A percentile compares a stretch with the other conserved stretches of the same genome.
Evolutionary conservation across 2,329 filamentous ascomycete species (phyloP).

Genomic region (Cordyceps sp.): DNA sequence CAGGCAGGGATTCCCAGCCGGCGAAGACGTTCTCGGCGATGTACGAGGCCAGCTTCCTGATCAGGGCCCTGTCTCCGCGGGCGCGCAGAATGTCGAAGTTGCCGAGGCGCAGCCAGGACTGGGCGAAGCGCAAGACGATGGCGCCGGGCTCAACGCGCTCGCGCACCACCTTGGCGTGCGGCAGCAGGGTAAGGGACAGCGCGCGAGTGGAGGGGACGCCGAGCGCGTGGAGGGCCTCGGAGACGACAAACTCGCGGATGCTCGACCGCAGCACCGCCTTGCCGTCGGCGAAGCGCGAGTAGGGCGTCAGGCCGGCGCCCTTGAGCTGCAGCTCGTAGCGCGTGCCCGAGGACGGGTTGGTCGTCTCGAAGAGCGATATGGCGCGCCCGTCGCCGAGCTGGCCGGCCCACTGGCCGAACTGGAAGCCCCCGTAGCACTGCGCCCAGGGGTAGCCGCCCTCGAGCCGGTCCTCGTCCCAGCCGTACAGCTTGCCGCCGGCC

Average conservation of each 20-base stretch:
- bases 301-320: constrained; percentile 82
- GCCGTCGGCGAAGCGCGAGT: constrained; percentile 90
- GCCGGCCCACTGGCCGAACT: constrained; percentile 80
- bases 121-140: constrained; percentile 80
- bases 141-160: constrained; percentile 80
- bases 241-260: constrained; percentile 87
- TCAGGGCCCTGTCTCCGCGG: constrained; percentile 59
- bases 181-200: constrained; percentile 62
- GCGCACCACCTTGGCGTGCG: constrained; percentile 54
- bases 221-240: constrained; percentile 74
- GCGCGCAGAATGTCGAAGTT: constrained; percentile 86
- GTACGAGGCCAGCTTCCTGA: constrained; percentile 64
- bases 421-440: constrained; percentile 84
- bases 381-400: constrained; percentile 90
- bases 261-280: constrained; percentile 85
- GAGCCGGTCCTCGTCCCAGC: constrained; percentile 50
- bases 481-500: constrained; percentile 68
- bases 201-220: constrained; percentile 77
- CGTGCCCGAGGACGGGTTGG: constrained; percentile 51
- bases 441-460: constrained; percentile 87
- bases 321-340: constrained; percentile 90
- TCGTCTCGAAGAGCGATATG: constrained; percentile 85
- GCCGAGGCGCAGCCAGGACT: constrained; percentile 84
- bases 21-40: constrained; percentile 74
- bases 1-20: constrained; percentile 75